A percentile compares a stretch with the other conserved stretches of the same genome.
Evolutionary conservation across 1,284 basidiomycete species (phyloP).

Genomic region (Leccinum subspadiceum): DNA sequence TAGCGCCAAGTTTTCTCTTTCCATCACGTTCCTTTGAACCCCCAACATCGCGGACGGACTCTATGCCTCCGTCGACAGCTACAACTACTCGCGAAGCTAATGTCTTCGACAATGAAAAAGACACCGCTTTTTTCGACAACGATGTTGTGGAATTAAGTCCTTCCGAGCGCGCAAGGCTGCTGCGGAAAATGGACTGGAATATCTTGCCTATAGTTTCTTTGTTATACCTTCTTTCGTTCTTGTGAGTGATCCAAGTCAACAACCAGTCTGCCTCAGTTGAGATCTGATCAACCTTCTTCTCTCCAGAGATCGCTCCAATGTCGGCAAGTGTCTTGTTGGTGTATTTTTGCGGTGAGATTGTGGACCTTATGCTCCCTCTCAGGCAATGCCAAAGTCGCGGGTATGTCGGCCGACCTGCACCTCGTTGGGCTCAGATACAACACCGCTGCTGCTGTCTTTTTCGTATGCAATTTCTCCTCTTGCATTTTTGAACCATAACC

Average conservation of each 20-base stretch:
- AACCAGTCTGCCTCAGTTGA: not conserved
- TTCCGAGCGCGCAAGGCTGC: slow-evolving; percentile 35
- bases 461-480: slow-evolving; percentile 33
- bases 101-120: slow-evolving; percentile 18
- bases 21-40: not conserved
- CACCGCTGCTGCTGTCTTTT: slow-evolving; percentile 48
- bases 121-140: not conserved
- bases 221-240: slow-evolving; percentile 59
- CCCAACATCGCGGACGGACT: not conserved
- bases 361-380: not conserved
- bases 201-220: slow-evolving; percentile 51
- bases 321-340: not conserved
- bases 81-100: slow-evolving; percentile 17
- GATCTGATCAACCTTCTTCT: not conserved
- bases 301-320: not conserved
- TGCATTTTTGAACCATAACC: not conserved
- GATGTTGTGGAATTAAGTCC: slow-evolving; percentile 21
- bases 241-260: slow-evolving; percentile 37
- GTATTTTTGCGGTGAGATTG: not conserved
- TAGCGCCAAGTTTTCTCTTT: not conserved
- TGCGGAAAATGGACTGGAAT: slow-evolving; percentile 51
- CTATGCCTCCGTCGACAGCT: slow-evolving; percentile 13
- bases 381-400: slow-evolving; percentile 39
- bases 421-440: slow-evolving; percentile 45
- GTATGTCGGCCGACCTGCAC: slow-evolving; percentile 42